These are phyloP conservation scores for Leishmania arabica DNA, from an alignment of 208 protist species.

Conservation along the genomic window DNA sequence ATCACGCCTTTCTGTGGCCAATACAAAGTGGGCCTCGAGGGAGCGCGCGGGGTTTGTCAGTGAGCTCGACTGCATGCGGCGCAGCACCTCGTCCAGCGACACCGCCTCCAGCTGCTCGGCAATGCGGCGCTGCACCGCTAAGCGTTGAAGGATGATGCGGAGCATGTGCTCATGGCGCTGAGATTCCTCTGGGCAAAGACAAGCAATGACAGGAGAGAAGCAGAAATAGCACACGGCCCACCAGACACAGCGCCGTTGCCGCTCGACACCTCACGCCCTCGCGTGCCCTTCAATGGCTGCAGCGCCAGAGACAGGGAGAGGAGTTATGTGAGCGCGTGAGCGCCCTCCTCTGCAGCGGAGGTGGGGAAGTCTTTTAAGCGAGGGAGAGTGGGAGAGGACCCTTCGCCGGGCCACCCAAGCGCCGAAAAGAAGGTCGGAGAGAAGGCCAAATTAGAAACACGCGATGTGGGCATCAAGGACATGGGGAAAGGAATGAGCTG, in stretches of 20 bases:
- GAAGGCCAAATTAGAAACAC: background rate
- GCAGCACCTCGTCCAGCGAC: constrained; percentile 69
- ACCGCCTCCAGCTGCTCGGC: constrained; percentile 39
- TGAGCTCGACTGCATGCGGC: constrained; percentile 80
- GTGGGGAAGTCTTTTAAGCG: background rate
- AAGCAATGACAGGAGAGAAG: background rate
- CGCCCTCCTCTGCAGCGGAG: background rate
- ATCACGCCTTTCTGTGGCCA: background rate
- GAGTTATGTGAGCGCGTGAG: background rate
- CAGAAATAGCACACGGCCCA: background rate
- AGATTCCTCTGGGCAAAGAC: background rate
- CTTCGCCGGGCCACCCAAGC: background rate
- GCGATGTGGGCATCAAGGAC: background rate
- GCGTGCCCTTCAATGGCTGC: background rate
- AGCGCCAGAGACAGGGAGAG: background rate
- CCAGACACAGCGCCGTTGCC: background rate
- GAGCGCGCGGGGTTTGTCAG: constrained; percentile 59
- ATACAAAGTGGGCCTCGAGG: constrained; percentile 68
- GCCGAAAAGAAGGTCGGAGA: background rate
- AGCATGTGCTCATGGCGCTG: constrained; percentile 11
- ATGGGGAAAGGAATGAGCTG: background rate
- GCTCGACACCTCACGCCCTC: background rate
- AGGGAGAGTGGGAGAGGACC: background rate
- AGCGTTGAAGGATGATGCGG: constrained; percentile 30
- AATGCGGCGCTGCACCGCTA: constrained; percentile 25